A percentile compares a stretch with the other conserved stretches of the same genome.
Evolutionary conservation across 306 rosid species (phyloP).

Genomic region (Fragaria vesca): DNA sequence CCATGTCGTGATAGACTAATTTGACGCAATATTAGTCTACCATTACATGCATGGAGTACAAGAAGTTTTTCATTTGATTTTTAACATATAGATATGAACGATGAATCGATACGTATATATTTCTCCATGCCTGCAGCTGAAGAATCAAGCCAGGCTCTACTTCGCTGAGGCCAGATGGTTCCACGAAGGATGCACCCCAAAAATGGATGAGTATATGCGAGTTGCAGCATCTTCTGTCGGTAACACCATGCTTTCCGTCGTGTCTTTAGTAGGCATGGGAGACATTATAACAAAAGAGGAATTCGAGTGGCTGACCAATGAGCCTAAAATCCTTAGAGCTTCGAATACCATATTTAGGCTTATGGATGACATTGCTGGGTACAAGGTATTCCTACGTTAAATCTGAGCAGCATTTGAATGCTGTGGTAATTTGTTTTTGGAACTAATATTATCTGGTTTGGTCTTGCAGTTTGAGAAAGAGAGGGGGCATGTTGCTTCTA

Average conservation of each 20-base stretch:
- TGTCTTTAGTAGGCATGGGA: conserved; percentile 11
- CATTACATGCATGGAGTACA: not conserved
- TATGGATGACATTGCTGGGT: conserved; percentile 27
- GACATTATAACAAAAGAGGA: conserved; percentile 17
- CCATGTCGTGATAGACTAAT: no score
- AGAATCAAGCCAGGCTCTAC: not conserved
- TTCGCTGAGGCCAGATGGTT: not conserved
- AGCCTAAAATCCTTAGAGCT: conserved; percentile 20
- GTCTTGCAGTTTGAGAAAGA: conserved; percentile 13
- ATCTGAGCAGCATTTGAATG: not conserved
- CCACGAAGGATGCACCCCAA: not conserved
- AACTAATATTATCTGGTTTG: not conserved
- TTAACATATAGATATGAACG: not conserved
- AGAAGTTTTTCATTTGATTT: not conserved
- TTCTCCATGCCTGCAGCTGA: not conserved
- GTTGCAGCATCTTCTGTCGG: not conserved
- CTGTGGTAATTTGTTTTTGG: not conserved
- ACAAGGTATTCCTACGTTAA: conserved; percentile 6
- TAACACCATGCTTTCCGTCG: not conserved
- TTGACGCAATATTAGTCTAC: not conserved
- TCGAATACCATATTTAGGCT: conserved; percentile 16
- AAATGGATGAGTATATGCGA: conserved; percentile 10
- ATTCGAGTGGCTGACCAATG: conserved; percentile 22
- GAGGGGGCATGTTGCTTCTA: conserved; percentile 7
- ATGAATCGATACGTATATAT: not conserved